These are phyloP conservation scores for Lepidium didymum DNA, from an alignment of 345 rosid genomes.

Conservation along the genomic window DNA sequence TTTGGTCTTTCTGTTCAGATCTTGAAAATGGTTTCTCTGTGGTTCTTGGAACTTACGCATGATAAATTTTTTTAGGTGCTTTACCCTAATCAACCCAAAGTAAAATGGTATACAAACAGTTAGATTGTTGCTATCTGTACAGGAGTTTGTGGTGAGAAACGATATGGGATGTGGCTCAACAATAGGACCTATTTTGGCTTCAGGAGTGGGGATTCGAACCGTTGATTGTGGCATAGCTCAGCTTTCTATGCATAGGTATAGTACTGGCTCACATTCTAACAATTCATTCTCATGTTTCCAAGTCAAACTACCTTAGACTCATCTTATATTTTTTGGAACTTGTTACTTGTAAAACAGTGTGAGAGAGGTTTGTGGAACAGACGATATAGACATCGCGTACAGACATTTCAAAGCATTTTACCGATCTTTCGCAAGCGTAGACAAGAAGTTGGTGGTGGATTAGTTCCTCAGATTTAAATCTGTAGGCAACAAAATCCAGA, in stretches of 20 bases:
- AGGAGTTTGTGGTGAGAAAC: conserved; percentile 96
- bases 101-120: neutral
- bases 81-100: neutral
- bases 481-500: neutral
- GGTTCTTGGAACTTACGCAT: neutral
- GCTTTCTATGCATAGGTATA: conserved; percentile 95
- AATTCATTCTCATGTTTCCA: neutral
- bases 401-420: conserved; percentile 89
- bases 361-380: conserved; percentile 82
- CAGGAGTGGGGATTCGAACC: conserved; percentile 82
- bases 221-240: conserved; percentile 96
- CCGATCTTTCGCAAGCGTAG: conserved; percentile 59
- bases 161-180: conserved; percentile 99
- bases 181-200: conserved; percentile 93
- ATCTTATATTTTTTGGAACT: neutral
- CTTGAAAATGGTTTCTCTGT: neutral
- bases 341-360: conserved; percentile 42
- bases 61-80: neutral
- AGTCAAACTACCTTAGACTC: neutral
- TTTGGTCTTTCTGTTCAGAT: neutral
- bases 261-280: neutral
- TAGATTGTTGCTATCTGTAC: neutral
- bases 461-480: neutral
- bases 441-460: conserved; percentile 57
- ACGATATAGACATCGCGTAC: conserved; percentile 78